phyloP scores from a whole-genome alignment of 176 grass and related monocot species.

The Chrysopogon serrulatus region DNA sequence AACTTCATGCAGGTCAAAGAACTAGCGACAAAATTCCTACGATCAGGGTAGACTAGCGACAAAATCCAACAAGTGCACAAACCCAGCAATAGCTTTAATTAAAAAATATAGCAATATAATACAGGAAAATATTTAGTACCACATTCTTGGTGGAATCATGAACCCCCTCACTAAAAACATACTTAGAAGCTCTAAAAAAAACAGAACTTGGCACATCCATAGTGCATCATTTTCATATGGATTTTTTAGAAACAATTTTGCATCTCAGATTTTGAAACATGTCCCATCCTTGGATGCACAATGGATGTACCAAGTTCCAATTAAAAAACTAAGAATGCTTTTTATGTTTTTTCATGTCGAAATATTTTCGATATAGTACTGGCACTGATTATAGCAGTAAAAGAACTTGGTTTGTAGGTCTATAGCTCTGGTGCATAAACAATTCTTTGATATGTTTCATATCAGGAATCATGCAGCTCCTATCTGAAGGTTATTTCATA shows the following conservation, averaged over 20 bases:
- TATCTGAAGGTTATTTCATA: neutral
- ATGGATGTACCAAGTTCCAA: neutral
- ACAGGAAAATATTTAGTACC: neutral
- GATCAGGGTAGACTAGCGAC: neutral
- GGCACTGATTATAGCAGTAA: neutral
- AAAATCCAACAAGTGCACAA: neutral
- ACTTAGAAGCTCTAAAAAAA: neutral
- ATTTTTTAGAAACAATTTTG: neutral
- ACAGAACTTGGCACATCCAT: neutral
- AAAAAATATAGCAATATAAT: neutral
- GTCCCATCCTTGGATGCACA: neutral
- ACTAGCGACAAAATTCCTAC: neutral
- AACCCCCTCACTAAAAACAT: neutral
- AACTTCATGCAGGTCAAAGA: neutral
- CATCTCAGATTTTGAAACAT: neutral
- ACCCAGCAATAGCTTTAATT: neutral
- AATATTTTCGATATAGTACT: neutral
- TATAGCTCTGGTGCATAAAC: neutral
- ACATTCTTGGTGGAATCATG: neutral
- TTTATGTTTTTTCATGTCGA: neutral
- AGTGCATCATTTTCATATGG: neutral
- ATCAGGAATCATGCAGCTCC: neutral
- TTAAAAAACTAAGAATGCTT: neutral
- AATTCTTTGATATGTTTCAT: neutral
- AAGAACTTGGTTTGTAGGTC: neutral